Evolutionary conservation across 768 basidiomycete genomes (phyloP).

Genomic region (Filobasidium wieringae): DNA sequence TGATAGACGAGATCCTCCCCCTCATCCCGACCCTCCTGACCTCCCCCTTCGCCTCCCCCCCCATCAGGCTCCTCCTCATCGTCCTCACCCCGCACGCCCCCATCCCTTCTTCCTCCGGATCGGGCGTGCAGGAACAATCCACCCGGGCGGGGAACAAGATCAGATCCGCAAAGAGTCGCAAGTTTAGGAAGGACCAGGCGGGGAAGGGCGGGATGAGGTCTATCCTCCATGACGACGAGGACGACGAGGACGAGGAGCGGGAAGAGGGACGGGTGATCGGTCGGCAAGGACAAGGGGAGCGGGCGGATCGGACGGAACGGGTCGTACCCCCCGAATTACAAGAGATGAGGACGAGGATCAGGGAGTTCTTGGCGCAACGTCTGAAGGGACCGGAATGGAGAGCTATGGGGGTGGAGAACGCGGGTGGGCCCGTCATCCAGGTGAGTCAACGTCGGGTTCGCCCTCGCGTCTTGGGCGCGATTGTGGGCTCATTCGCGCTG

Average conservation of each 20-base stretch:
- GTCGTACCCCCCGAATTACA: constrained; percentile 47
- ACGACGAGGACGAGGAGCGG: constrained; percentile 30
- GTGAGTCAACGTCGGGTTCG: constrained; percentile 17
- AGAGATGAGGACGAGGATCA: constrained; percentile 47
- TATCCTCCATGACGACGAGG: constrained; percentile 46
- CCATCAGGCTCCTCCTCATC: constrained; percentile 64
- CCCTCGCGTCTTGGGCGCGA: background rate
- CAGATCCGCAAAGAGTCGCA: constrained; percentile 73
- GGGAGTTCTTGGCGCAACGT: constrained; percentile 39
- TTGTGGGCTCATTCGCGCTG: background rate
- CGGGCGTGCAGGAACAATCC: constrained; percentile 25
- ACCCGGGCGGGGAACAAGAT: constrained; percentile 31
- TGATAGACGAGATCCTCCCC: constrained; percentile 57
- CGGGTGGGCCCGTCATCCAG: constrained; percentile 35
- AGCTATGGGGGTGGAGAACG: constrained; percentile 32
- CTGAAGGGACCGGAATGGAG: constrained; percentile 32
- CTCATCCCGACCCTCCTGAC: constrained; percentile 55
- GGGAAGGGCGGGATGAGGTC: constrained; percentile 59
- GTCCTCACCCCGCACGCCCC: constrained; percentile 55
- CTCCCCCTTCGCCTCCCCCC: constrained; percentile 84
- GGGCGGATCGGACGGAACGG: constrained; percentile 19
- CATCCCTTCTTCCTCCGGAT: constrained; percentile 39
- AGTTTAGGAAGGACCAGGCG: constrained; percentile 63
- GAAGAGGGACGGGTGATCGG: constrained; percentile 5
- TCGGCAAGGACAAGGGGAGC: constrained; percentile 22